Evolutionary conservation across 75 land plant genomes (phyloP), one percentile per base, ranked within the genome.

Genomic region (Ceratopteris richardii): DNA sequence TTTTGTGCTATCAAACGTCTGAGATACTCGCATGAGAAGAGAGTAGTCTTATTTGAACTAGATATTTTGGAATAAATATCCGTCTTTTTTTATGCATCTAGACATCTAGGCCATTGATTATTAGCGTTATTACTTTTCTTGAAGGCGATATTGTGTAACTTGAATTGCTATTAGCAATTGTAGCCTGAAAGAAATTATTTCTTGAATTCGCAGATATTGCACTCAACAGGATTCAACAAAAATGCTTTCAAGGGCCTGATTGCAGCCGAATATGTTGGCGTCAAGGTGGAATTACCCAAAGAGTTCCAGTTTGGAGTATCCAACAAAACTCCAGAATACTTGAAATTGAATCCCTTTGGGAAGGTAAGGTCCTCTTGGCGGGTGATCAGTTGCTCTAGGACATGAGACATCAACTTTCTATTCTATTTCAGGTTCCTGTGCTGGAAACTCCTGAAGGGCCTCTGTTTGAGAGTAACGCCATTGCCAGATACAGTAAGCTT

Each of bases 361-460:
- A 93, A 93, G 98, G 98, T 93, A 65, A 17, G n/a, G n/a, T n/a
- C n/a, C n/a, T n/a, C n/a, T n/a, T n/a, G n/a, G n/a, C n/a, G n/a
- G n/a, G n/a, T n/a, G n/a, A n/a, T n/a, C n/a, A 33, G 37, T 9
- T 4, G 37, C 37, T 33, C 37, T 33, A 33, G 3, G 9, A 3
- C 37, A 4, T 9, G 9, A 33, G 9, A 33, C 9, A 33, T 33
- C 37, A 33, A 43, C 58, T 29, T 12, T 41, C 50, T 39, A 25
- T 53, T 17, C 22, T 44, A 41, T 18, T 46, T 5, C 67, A 92
- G 98, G 80, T 88, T 64, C 98, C 98, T 23, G 90, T 83, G 39
- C 54, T 93, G 65, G 85, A 82, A 58, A 93, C 98, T 44, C 94
- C 94, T 23, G 98, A 93, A 55, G 98, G 98, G 51, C 68, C 87